Percentiles rank a stretch among this genome's conserved stretches.
Evolutionary conservation across 805 yeast genomes (phyloP).

Genomic region (Candida quercuum): DNA sequence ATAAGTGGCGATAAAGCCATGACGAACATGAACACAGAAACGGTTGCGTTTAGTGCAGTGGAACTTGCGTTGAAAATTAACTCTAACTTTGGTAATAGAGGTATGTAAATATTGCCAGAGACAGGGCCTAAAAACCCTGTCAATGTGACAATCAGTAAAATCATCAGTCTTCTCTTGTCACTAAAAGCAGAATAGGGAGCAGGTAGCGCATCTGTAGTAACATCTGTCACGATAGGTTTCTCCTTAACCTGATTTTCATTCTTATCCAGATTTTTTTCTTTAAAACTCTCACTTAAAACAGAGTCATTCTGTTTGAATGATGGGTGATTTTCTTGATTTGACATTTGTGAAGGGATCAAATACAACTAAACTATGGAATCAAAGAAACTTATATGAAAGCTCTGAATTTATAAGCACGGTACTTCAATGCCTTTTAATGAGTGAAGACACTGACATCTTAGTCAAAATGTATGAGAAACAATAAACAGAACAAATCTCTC

Average conservation of each 20-base stretch:
- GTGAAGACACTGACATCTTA: too few relatives aligned
- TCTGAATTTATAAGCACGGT: too few relatives aligned
- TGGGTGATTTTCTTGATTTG: too few relatives aligned
- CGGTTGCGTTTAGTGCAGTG: conserved; percentile 47
- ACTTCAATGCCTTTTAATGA: too few relatives aligned
- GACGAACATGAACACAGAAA: conserved; percentile 51
- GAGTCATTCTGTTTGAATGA: too few relatives aligned
- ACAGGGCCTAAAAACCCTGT: conserved; percentile 54
- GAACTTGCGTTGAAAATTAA: conserved; percentile 34
- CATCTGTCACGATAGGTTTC: neutral
- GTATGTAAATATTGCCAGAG: conserved; percentile 53
- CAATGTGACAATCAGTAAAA: conserved; percentile 36
- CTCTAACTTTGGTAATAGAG: conserved; percentile 42
- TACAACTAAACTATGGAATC: too few relatives aligned
- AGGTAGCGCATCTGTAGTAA: neutral
- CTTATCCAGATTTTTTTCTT: too few relatives aligned
- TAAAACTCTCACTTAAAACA: too few relatives aligned
- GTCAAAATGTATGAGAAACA: too few relatives aligned
- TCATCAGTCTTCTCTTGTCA: conserved; percentile 25
- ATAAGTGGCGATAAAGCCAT: conserved; percentile 51
- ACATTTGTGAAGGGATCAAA: too few relatives aligned
- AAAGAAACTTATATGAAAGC: too few relatives aligned
- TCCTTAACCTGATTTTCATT: neutral
- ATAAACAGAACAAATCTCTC: too few relatives aligned
- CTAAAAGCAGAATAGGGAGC: conserved; percentile 30